Base-by-base conservation (phyloP, 192 early-diverging fungal genomes). In the Paraglomus occultum region DNA sequence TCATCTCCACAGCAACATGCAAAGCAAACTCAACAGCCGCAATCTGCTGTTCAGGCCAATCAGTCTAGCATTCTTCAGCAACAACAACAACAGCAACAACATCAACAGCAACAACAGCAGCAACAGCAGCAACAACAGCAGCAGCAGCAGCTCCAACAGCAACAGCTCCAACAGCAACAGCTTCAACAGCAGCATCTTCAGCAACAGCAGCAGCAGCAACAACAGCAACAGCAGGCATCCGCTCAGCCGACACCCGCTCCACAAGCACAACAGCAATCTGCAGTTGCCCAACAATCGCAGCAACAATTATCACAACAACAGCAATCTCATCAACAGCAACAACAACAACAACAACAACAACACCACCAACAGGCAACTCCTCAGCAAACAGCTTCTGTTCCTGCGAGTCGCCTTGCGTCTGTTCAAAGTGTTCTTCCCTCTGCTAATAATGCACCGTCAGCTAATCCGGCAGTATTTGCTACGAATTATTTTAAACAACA, bases 11-110 rank as follows among this genome's bases (percentile, higher is more conserved):
- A 77, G 74, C 64, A 77, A 76, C 67, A 74, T 76, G 65, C 3
- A 3, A 31, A 31, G 31, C 31, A 31, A 31, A 31, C 31, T 31
- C 31, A 31, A 3, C 31, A 31, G 31, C 31, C 31, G 31, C 31
- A 31, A 31, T 31, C 31, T 31, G 31, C 31, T 31, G 74, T n/a
- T 69, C 73, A 11, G 75, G 78, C 57, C 2, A n/a, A 51, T 23
- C 60, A 17, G 3, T 31, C 31, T 2, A 31, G 31, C 31, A 51
- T 58, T 14, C 81, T 79, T 75, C 80, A 80, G 48, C 74, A 71
- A 66, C 64, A 51, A 23, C 82, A 80, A 12, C 77, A 81, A 49
- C 73, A 78, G 20, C 76, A 64, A 43, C 77, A 78, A 49, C 80
- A 79, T 46, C 83, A 83, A 39, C 65, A 74, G 50, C 48, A 65